phyloP scores from a whole-genome alignment of 768 basidiomycete genomes.

The Tylopilus vinaceipallidus region DNA sequence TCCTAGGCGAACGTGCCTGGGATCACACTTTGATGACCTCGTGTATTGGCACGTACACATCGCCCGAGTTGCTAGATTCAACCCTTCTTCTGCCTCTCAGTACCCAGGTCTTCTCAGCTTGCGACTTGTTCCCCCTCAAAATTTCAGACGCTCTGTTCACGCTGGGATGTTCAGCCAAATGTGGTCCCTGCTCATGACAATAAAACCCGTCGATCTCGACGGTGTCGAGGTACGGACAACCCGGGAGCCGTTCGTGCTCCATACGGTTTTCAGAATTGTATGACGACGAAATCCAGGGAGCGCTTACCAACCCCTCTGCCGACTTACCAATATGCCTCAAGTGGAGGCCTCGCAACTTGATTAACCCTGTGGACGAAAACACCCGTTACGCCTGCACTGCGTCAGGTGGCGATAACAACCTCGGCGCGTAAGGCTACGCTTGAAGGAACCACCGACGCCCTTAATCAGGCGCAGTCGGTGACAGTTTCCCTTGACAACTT shows the following conservation, averaged over 20 bases:
- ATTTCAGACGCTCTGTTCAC: not conserved
- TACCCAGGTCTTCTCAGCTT: conserved; percentile 3
- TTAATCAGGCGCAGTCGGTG: conserved; percentile 3
- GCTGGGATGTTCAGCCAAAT: not conserved
- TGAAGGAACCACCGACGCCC: conserved; percentile 3
- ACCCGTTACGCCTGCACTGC: not conserved
- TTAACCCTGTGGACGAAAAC: conserved; percentile 1
- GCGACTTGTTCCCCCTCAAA: conserved; percentile 6
- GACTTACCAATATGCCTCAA: conserved; percentile 1
- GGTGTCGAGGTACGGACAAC: conserved; percentile 1
- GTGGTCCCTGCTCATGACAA: not conserved
- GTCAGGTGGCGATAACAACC: no score
- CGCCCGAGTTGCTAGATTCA: no score
- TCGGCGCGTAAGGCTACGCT: no score
- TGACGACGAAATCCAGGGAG: not conserved
- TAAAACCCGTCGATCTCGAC: not conserved
- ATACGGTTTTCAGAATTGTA: no score
- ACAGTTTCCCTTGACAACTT: conserved; percentile 8
- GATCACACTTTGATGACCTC: no score
- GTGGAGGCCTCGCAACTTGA: conserved; percentile 2
- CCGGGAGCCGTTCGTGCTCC: not conserved
- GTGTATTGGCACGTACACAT: no score
- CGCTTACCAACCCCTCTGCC: not conserved
- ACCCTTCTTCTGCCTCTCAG: no score
- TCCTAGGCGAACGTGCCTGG: no score